Conservation (phyloP, 2,329 filamentous ascomycete species). For the Pyricularia pennisetigena region DNA sequence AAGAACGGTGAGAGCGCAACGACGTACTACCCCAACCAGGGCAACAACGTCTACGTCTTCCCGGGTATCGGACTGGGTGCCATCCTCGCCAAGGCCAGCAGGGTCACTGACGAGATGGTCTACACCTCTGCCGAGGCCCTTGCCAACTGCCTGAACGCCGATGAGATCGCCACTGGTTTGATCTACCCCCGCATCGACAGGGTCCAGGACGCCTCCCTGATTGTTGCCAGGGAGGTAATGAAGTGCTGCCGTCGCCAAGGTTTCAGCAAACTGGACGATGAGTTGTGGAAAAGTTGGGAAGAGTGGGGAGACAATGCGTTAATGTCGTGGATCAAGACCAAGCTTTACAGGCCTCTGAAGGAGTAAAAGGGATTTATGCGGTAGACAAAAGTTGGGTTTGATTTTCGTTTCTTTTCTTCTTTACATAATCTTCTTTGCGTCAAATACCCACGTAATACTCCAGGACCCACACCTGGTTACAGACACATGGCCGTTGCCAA, state of each 20-base stretch:
- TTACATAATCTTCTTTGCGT: not conserved
- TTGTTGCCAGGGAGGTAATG: slow-evolving; percentile 87
- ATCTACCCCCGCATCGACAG: slow-evolving; percentile 88
- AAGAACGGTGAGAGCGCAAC: slow-evolving; percentile 49
- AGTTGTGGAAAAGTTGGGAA: slow-evolving; percentile 63
- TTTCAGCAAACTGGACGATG: slow-evolving; percentile 59
- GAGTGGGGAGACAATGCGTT: slow-evolving; percentile 58
- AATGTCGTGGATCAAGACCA: slow-evolving; percentile 48
- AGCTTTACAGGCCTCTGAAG: slow-evolving; percentile 47
- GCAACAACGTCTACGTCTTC: slow-evolving; percentile 90
- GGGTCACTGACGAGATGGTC: slow-evolving; percentile 91
- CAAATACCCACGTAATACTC: not conserved
- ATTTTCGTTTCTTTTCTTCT: not conserved
- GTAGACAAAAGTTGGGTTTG: not conserved
- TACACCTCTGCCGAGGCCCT: slow-evolving; percentile 85
- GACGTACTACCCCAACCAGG: slow-evolving; percentile 71
- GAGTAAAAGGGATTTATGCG: not conserved
- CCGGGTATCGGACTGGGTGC: slow-evolving; percentile 89
- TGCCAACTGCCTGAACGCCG: slow-evolving; percentile 64
- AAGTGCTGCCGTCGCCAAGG: slow-evolving; percentile 78
- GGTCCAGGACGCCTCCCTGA: slow-evolving; percentile 79
- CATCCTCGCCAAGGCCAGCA: slow-evolving; percentile 79
- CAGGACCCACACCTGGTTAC: not conserved
- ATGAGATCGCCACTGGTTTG: slow-evolving; percentile 74
- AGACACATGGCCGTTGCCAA: not conserved